Evolutionary conservation across 192 early-diverging fungal species (phyloP).

Genomic region (Entomortierella parvispora): DNA sequence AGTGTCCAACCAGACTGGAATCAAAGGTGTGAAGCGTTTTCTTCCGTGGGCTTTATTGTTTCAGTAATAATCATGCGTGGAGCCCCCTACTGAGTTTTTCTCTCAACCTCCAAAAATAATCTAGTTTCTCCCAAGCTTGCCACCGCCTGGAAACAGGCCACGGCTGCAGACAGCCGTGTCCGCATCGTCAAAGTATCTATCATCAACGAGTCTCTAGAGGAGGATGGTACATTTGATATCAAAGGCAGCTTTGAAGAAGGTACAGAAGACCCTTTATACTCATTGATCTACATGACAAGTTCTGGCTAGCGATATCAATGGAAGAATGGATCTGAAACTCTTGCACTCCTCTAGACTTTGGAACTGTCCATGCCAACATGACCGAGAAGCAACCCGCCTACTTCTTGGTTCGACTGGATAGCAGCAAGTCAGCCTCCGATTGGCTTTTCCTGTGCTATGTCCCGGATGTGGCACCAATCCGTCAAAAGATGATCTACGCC

Average conservation of each 20-base stretch:
- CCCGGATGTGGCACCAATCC: constrained; percentile 80
- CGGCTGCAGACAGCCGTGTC: constrained; percentile 19
- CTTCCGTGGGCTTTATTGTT: too few relatives aligned
- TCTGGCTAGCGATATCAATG: too few relatives aligned
- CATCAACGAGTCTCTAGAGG: constrained; percentile 57
- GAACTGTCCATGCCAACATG: constrained; percentile 57
- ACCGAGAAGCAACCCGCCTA: constrained; percentile 68
- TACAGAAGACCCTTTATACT: background rate
- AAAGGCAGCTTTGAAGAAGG: constrained; percentile 58
- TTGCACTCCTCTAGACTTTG: constrained; percentile 64
- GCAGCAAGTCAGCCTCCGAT: constrained; percentile 48
- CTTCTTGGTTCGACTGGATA: constrained; percentile 72
- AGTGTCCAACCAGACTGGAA: too few relatives aligned
- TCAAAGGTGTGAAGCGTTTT: too few relatives aligned
- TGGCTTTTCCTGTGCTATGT: constrained; percentile 87
- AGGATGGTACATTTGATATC: constrained; percentile 39
- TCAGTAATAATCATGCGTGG: too few relatives aligned
- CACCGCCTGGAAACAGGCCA: constrained; percentile 32
- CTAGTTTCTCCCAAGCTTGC: constrained; percentile 41
- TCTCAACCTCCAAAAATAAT: too few relatives aligned
- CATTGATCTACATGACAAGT: too few relatives aligned
- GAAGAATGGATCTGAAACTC: too few relatives aligned
- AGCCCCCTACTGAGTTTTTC: too few relatives aligned
- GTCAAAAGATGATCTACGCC: constrained; percentile 97
- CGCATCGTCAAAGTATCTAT: constrained; percentile 62